Evolutionary conservation across 2,329 filamentous ascomycete species (phyloP), one percentile per base, ranked within the genome.

Genomic region (Lachnellula cervina): DNA sequence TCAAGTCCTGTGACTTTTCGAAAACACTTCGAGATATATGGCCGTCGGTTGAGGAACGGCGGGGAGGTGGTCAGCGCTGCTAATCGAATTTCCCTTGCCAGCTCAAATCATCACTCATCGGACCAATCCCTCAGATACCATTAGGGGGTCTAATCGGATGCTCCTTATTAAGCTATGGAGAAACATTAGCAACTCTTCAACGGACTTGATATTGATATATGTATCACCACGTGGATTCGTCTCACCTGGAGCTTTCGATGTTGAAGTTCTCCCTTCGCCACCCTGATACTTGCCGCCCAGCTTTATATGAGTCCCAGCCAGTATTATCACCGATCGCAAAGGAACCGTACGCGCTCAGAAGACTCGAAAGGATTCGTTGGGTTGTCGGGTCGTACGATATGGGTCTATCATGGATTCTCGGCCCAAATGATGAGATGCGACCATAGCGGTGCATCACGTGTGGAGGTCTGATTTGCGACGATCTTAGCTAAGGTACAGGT

Each of bases 1-100:
- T 49, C 65, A 66, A 60, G 67, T 70, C 55, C 68, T 72, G 57
- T 69, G 68, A 60, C 64, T 68, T 60, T 59, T 64, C 58, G 60
- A 68, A 61, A 69, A 66, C 63, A 47, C 50, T 60, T 66, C 56
- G 62, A 68, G 58, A 69, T 69, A 69, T 65, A 61, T 63, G 55
- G 53, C 59, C 49, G 57, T 63, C 59, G 59, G 54, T 55, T 59
- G 23, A 35, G 54, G 17, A 40, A 40, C 47, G 59, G 60, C 50
- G 58, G 59, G 21, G 21, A n/a, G 21, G 21, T 23, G 60, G 62
- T 64, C 59, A 64, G 59, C 54, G 57, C 52, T 59, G 57, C 61
- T 66, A 60, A 58, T 66, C 60, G 64, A 64, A 57, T 54, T 62
- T 62, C 66, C 60, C 63, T 64, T 66, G 50, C 54, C 59, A 61